phyloP scores from a whole-genome alignment of 768 basidiomycete species.

The Hemileccinum impolitum region DNA sequence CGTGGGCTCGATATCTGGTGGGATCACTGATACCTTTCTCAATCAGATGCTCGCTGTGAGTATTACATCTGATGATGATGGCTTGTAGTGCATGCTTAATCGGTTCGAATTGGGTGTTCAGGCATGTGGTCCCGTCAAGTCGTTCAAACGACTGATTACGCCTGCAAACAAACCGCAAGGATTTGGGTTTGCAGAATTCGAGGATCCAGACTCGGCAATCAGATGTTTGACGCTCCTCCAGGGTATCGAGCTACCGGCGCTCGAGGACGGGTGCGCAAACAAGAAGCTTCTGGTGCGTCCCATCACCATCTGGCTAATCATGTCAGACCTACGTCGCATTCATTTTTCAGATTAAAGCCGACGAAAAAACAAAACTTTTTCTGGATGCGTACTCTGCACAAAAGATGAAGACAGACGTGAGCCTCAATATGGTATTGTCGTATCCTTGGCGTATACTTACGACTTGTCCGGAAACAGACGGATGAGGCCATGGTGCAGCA shows the following conservation, averaged over 20 bases:
- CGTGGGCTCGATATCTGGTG: constrained; percentile 93
- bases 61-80: neutral
- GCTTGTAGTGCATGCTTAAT: neutral
- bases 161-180: constrained; percentile 93
- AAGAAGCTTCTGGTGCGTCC: constrained; percentile 69
- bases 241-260: constrained; percentile 57
- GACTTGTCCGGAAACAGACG: constrained; percentile 39
- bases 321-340: constrained; percentile 41
- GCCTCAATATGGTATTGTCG: constrained; percentile 26
- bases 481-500: constrained; percentile 65
- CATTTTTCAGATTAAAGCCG: constrained; percentile 76
- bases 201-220: constrained; percentile 88
- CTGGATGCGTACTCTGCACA: constrained; percentile 82
- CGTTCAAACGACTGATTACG: constrained; percentile 90
- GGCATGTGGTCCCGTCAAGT: constrained; percentile 88
- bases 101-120: constrained; percentile 33
- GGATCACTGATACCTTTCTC: constrained; percentile 80
- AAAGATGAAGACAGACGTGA: constrained; percentile 78
- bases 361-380: constrained; percentile 89
- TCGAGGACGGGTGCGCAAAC: constrained; percentile 56
- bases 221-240: constrained; percentile 68
- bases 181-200: constrained; percentile 95
- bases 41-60: constrained; percentile 74
- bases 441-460: neutral
- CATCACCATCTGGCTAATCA: neutral